Evolutionary conservation across 306 rosid species (phyloP).

Genomic region (Mimosa pudica): DNA sequence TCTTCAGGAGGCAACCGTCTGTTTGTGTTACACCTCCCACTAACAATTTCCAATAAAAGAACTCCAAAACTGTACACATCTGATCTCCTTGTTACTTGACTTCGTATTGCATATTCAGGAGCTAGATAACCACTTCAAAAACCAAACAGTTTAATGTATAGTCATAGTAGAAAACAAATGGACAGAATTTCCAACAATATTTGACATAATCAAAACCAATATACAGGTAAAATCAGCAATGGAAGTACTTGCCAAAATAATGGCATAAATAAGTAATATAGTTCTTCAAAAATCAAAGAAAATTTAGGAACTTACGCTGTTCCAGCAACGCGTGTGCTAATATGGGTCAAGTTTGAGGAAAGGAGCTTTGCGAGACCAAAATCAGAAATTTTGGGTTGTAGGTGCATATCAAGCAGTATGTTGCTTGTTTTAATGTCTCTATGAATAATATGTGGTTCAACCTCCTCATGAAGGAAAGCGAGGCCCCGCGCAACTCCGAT

Average conservation of each 20-base stretch:
- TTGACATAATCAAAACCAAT: constrained; percentile 4
- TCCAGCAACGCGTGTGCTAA: constrained; percentile 84
- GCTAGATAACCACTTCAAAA: constrained; percentile 80
- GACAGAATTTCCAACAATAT: background rate
- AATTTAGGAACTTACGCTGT: constrained; percentile 57
- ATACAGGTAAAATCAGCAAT: constrained; percentile 1
- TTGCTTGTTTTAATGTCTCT: constrained; percentile 88
- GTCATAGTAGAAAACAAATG: constrained; percentile 21
- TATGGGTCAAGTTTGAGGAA: constrained; percentile 64
- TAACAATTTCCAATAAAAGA: constrained; percentile 70
- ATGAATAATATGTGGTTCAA: constrained; percentile 71
- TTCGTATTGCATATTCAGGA: constrained; percentile 84
- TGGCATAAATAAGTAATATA: constrained; percentile 3
- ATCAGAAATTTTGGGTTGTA: constrained; percentile 71
- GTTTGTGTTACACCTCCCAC: constrained; percentile 77
- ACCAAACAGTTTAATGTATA: constrained; percentile 21
- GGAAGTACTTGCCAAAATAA: background rate
- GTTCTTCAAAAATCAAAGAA: constrained; percentile 3
- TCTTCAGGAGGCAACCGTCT: constrained; percentile 62
- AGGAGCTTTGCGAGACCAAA: constrained; percentile 91
- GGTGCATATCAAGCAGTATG: constrained; percentile 62
- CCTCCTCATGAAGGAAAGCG: constrained; percentile 67
- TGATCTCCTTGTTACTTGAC: constrained; percentile 84
- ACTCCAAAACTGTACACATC: constrained; percentile 89
- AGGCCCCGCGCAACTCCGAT: constrained; percentile 69